Evolutionary conservation across 2,329 filamentous ascomycete genomes (phyloP).

Genomic region (Ophiostoma pallidulum): DNA sequence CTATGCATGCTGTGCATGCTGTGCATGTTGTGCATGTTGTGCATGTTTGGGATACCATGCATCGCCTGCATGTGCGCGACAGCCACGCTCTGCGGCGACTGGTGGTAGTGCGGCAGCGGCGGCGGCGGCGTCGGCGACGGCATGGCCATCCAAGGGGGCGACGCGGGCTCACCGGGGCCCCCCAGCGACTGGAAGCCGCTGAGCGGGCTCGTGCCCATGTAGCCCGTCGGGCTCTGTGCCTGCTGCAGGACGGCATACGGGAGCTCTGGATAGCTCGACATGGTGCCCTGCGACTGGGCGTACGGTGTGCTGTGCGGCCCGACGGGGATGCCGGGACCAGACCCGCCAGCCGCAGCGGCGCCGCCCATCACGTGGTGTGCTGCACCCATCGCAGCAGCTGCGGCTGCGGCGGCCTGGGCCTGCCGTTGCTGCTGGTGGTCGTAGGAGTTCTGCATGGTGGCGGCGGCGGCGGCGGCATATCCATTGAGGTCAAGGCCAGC

Average conservation of each 20-base stretch:
- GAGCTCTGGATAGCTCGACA: slow-evolving; percentile 48
- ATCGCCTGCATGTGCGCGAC: slow-evolving; percentile 4
- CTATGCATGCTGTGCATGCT: slow-evolving; percentile 7
- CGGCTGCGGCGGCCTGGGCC: slow-evolving; percentile 1
- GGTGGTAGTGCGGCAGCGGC: slow-evolving; percentile 41
- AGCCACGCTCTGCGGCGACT: neutral
- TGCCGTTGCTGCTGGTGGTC: slow-evolving; percentile 34
- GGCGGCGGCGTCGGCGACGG: slow-evolving; percentile 42
- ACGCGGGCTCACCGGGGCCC: slow-evolving; percentile 48
- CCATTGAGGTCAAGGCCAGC: slow-evolving; percentile 42
- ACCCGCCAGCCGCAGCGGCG: neutral
- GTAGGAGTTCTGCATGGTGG: slow-evolving; percentile 38
- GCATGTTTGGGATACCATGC: no score
- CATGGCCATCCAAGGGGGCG: slow-evolving; percentile 57
- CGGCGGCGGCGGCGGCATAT: slow-evolving; percentile 26
- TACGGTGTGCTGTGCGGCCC: slow-evolving; percentile 30
- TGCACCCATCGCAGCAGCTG: slow-evolving; percentile 12
- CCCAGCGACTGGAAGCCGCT: slow-evolving; percentile 52
- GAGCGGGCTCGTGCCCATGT: slow-evolving; percentile 46
- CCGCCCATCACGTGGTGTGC: slow-evolving; percentile 27
- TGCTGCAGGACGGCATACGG: slow-evolving; percentile 44
- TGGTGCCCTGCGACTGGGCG: slow-evolving; percentile 33
- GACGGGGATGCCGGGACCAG: neutral
- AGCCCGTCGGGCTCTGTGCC: slow-evolving; percentile 43
- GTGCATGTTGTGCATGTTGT: slow-evolving; percentile 1